phyloP scores from a whole-genome alignment of 306 rosid species.

The Acacia acuminata region DNA sequence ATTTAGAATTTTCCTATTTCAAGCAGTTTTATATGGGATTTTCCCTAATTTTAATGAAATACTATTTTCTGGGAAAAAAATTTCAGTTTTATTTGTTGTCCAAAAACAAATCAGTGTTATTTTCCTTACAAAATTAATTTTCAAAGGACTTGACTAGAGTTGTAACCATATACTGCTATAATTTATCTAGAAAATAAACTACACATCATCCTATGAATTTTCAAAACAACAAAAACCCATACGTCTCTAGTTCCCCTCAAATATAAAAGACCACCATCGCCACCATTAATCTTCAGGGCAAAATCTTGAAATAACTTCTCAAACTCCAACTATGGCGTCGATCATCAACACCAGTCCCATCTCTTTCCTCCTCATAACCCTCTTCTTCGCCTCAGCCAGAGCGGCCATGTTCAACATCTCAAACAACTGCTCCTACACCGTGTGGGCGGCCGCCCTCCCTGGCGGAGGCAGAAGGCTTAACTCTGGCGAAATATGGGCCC shows the following conservation, averaged over 20 bases:
- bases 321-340: conserved; percentile 13
- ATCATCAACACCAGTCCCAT: not conserved
- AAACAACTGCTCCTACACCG: conserved; percentile 46
- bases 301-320: not conserved
- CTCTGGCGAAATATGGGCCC: conserved; percentile 26
- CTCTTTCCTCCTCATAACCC: not conserved
- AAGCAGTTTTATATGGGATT: no score
- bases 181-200: no score
- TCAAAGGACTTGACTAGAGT: not conserved
- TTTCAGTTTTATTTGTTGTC: no score
- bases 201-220: conserved; percentile 1
- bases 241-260: not conserved
- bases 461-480: conserved; percentile 44
- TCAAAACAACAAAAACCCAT: not conserved
- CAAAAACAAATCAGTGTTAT: no score
- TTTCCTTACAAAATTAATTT: not conserved
- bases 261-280: not conserved
- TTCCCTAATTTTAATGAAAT: no score
- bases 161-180: no score
- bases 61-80: no score
- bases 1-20: no score
- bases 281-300: not conserved
- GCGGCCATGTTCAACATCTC: conserved; percentile 35
- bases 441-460: conserved; percentile 46
- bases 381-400: not conserved